Conservation (phyloP, 257 asterid species). For the Rubia yunnanensis region DNA sequence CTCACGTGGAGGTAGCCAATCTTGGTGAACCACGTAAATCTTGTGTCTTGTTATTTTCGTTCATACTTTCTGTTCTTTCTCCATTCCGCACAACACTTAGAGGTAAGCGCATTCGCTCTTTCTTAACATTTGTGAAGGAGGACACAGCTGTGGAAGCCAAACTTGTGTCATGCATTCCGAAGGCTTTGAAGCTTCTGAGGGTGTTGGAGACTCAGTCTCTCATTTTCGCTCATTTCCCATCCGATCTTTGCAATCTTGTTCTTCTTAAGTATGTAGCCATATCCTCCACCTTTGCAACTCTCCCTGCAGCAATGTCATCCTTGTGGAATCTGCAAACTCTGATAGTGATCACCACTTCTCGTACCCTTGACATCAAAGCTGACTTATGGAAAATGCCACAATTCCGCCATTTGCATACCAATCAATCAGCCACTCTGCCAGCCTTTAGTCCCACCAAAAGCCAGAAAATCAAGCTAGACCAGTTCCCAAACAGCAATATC, state of each 20-base stretch:
- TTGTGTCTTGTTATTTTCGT: too few species aligned
- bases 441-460: background rate
- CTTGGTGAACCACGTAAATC: too few species aligned
- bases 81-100: too few species aligned
- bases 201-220: background rate
- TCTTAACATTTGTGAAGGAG: background rate
- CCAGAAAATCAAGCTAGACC: background rate
- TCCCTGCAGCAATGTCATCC: slow-evolving; percentile 20
- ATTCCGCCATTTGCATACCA: slow-evolving; percentile 27
- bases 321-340: slow-evolving; percentile 33
- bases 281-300: background rate
- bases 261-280: too few species aligned
- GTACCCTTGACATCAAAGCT: slow-evolving; percentile 14
- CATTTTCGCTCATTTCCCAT: background rate
- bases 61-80: too few species aligned
- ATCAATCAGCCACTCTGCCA: slow-evolving; percentile 19
- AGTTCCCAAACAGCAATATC: background rate
- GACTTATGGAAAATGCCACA: slow-evolving; percentile 28
- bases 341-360: slow-evolving; percentile 17
- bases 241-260: too few species aligned
- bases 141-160: background rate
- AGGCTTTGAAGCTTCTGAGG: slow-evolving; percentile 2
- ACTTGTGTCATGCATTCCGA: background rate
- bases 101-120: slow-evolving; percentile 9
- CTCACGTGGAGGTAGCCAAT: too few species aligned